These are phyloP conservation scores for Tetragonia tetragonoides DNA, from an alignment of 148 eudicot species.

Conservation along the genomic window DNA sequence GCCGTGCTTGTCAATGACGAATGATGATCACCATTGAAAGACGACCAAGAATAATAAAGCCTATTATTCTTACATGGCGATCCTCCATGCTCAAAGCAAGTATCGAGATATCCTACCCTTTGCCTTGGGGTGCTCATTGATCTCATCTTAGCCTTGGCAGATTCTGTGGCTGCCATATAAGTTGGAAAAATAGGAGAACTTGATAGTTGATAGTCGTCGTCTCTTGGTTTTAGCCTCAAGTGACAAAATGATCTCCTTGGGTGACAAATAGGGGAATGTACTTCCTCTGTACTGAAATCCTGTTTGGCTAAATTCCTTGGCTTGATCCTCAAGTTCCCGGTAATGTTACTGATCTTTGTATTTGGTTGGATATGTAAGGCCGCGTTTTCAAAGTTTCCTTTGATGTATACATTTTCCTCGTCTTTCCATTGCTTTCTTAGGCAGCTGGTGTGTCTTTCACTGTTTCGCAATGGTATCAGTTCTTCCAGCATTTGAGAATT, in stretches of 20 bases:
- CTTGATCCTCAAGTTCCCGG: slow-evolving; percentile 22
- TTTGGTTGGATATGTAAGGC: not conserved
- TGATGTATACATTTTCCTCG: slow-evolving; percentile 25
- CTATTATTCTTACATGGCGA: slow-evolving; percentile 38
- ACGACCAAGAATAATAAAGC: slow-evolving; percentile 45
- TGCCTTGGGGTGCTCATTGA: slow-evolving; percentile 80
- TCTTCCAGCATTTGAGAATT: slow-evolving; percentile 44
- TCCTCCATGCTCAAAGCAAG: slow-evolving; percentile 29
- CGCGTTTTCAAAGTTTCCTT: slow-evolving; percentile 19
- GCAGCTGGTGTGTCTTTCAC: slow-evolving; percentile 27
- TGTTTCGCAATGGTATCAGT: slow-evolving; percentile 23
- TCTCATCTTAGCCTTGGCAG: slow-evolving; percentile 75
- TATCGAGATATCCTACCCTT: slow-evolving; percentile 40
- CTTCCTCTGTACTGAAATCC: slow-evolving; percentile 33
- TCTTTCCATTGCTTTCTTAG: slow-evolving; percentile 31
- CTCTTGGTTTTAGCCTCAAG: slow-evolving; percentile 36
- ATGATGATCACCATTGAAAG: slow-evolving; percentile 31
- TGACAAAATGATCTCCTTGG: slow-evolving; percentile 73
- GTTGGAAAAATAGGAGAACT: slow-evolving; percentile 44
- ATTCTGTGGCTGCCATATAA: slow-evolving; percentile 79
- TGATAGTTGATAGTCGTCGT: slow-evolving; percentile 32
- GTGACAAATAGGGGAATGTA: slow-evolving; percentile 46
- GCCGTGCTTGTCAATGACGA: slow-evolving; percentile 22
- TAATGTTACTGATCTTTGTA: too few species aligned
- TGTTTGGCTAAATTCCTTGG: slow-evolving; percentile 30